Evolutionary conservation across 2,329 filamentous ascomycete species (phyloP).

Genomic region (Diaporthe sp.): DNA sequence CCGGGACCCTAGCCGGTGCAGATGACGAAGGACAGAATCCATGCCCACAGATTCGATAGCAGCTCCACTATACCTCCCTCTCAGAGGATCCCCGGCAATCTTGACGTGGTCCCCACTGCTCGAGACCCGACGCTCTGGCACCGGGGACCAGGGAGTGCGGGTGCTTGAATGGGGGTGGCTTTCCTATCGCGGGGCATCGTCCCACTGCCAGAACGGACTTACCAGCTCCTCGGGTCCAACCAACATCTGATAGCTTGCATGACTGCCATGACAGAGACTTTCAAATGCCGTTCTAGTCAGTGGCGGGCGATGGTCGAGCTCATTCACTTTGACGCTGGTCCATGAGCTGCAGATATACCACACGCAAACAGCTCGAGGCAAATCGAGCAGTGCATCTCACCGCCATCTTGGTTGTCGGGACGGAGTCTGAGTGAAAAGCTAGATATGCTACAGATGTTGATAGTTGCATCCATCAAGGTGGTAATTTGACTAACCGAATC

Average conservation of each 20-base stretch:
- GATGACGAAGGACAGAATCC: conserved; percentile 9
- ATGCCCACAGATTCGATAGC: conserved; percentile 27
- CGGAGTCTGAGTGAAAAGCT: background rate
- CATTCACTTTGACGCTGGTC: background rate
- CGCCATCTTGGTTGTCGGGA: background rate
- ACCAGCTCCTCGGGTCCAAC: conserved; percentile 31
- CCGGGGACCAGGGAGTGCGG: conserved; percentile 11
- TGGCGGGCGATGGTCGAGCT: background rate
- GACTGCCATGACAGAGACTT: background rate
- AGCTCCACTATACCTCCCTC: conserved; percentile 31
- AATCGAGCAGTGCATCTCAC: background rate
- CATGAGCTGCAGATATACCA: background rate
- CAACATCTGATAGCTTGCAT: conserved; percentile 1
- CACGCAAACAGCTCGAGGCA: background rate
- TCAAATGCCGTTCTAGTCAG: background rate
- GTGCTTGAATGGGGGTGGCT: conserved; percentile 26
- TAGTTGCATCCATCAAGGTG: conserved; percentile 3
- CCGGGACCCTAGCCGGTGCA: conserved; percentile 21
- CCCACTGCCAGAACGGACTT: conserved; percentile 28
- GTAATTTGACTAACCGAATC: conserved; percentile 7
- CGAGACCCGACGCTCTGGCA: conserved; percentile 26
- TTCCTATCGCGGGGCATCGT: conserved; percentile 23
- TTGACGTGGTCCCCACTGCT: conserved; percentile 8
- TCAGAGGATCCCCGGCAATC: conserved; percentile 21
- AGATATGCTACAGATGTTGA: conserved; percentile 1